A percentile compares a stretch with the other conserved stretches of the same genome.
Evolutionary conservation across 495 filamentous ascomycete species (phyloP).

Genomic region (Trichoderma gamsii): DNA sequence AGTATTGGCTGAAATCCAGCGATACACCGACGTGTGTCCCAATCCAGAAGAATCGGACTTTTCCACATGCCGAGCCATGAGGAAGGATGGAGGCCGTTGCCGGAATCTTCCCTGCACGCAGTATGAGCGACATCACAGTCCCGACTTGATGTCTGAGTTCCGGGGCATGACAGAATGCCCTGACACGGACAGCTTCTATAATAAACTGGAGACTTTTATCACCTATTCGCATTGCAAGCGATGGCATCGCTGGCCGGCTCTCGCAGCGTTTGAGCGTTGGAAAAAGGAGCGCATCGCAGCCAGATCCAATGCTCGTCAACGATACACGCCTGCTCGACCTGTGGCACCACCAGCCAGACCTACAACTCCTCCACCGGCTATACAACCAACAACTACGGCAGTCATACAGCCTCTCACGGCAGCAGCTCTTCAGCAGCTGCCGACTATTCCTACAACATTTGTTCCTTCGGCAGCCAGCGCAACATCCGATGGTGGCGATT

Average conservation of each 20-base stretch:
- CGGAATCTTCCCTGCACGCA: neutral
- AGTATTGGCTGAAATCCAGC: neutral
- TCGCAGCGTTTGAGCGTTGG: neutral
- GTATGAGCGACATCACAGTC: neutral
- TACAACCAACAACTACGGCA: no score
- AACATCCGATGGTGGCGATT: neutral
- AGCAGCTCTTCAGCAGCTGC: no score
- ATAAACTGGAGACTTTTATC: neutral
- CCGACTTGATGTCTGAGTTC: neutral
- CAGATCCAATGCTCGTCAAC: neutral
- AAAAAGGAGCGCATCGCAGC: neutral
- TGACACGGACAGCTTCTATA: neutral
- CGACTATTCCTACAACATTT: no score
- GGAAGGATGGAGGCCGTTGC: neutral
- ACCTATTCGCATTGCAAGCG: neutral
- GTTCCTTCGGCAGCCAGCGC: no score
- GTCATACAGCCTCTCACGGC: no score
- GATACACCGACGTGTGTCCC: neutral
- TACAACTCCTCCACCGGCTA: neutral
- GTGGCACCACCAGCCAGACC: neutral
- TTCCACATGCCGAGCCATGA: neutral
- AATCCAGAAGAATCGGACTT: neutral
- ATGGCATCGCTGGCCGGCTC: neutral
- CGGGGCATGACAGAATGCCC: neutral
- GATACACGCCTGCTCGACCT: neutral